Conservation (phyloP, 2,329 filamentous ascomycete species). For the Gnomoniopsis smithogilvyi region DNA sequence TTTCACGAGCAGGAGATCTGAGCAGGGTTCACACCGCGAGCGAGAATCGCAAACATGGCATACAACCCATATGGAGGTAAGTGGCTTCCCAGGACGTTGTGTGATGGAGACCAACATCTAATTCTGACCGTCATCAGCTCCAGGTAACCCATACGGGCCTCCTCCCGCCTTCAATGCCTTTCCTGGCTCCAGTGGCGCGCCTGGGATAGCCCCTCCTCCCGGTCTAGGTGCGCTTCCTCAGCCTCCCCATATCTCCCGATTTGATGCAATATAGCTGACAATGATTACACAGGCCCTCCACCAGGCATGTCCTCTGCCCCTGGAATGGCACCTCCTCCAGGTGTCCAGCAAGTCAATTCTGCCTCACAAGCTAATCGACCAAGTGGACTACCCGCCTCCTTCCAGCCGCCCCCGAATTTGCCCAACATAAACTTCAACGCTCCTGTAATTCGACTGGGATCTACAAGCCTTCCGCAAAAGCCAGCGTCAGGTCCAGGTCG, state of each 20-base stretch:
- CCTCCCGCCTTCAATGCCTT: constrained; percentile 73
- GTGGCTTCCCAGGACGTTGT: constrained; percentile 10
- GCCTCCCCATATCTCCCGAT: background rate
- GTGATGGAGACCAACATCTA: background rate
- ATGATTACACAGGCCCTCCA: constrained; percentile 56
- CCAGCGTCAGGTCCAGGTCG: constrained; percentile 43
- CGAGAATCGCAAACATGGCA: constrained; percentile 38
- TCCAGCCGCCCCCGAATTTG: constrained; percentile 87
- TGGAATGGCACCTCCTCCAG: constrained; percentile 74
- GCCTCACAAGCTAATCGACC: constrained; percentile 75
- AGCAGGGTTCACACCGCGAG: background rate
- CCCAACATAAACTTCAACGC: constrained; percentile 98
- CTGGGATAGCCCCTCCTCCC: constrained; percentile 73
- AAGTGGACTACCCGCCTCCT: constrained; percentile 75
- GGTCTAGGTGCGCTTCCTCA: constrained; percentile 66
- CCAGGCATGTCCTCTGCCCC: constrained; percentile 79
- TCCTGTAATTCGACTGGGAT: constrained; percentile 90
- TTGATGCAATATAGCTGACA: constrained; percentile 18
- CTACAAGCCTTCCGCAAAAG: constrained; percentile 59
- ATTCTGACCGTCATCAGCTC: background rate
- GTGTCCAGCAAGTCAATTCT: constrained; percentile 68
- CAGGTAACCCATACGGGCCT: constrained; percentile 64
- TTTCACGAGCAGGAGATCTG: background rate
- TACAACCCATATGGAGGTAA: constrained; percentile 61
- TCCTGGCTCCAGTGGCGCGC: constrained; percentile 56